A percentile compares a stretch with the other conserved stretches of the same genome.
Conservation (phyloP, 768 basidiomycete genomes). For the Pleurotus eryngii region DNA sequence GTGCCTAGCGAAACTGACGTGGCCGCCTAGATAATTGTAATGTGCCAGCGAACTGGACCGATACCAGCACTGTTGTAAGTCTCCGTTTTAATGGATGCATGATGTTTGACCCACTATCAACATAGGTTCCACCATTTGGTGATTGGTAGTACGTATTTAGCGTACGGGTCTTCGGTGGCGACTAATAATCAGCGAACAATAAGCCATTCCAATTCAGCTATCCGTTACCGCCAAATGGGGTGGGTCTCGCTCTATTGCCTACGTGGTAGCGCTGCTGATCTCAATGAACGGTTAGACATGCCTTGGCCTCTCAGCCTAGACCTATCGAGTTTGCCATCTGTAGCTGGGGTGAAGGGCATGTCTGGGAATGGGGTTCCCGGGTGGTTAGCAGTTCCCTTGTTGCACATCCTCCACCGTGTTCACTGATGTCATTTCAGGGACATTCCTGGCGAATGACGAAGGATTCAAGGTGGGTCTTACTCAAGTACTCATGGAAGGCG, state of each 20-base stretch:
- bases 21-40: constrained; percentile 46
- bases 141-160: constrained; percentile 47
- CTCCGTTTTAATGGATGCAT: not conserved
- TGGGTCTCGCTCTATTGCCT: constrained; percentile 29
- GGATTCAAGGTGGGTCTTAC: constrained; percentile 34
- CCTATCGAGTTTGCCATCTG: constrained; percentile 51
- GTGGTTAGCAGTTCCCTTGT: constrained; percentile 30
- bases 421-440: constrained; percentile 29
- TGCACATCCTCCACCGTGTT: not conserved
- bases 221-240: constrained; percentile 56
- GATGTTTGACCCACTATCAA: not conserved
- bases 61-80: constrained; percentile 29
- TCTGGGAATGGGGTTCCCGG: constrained; percentile 57
- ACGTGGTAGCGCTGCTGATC: too few species aligned
- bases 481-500: not conserved
- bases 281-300: constrained; percentile 20
- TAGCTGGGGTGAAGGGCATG: constrained; percentile 52
- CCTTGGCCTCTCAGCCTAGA: constrained; percentile 38
- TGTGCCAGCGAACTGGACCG: constrained; percentile 50
- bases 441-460: constrained; percentile 55
- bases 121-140: constrained; percentile 23
- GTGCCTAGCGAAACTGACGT: not conserved
- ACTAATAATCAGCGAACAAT: too few species aligned
- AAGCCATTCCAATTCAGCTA: constrained; percentile 56
- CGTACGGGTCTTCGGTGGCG: too few species aligned